Evolutionary conservation across 768 basidiomycete species (phyloP).

Genomic region (Wakefieldia striispora): DNA sequence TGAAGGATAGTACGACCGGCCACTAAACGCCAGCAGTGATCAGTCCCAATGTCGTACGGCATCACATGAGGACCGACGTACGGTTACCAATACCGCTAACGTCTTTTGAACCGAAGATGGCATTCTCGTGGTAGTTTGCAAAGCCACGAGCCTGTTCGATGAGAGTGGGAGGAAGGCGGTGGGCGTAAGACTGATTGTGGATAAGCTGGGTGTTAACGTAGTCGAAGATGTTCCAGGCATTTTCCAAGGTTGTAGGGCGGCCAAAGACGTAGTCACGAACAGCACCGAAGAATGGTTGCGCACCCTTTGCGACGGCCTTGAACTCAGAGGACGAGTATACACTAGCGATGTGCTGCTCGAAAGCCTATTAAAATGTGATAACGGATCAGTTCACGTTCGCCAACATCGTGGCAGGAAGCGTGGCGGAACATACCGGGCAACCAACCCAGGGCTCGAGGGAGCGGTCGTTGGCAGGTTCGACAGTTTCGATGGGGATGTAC

Average conservation of each 20-base stretch:
- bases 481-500: slow-evolving; percentile 87
- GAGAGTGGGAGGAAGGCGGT: slow-evolving; percentile 76
- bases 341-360: slow-evolving; percentile 58
- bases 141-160: slow-evolving; percentile 70
- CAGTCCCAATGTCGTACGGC: neutral
- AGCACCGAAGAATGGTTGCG: slow-evolving; percentile 62
- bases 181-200: slow-evolving; percentile 81
- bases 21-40: slow-evolving; percentile 43
- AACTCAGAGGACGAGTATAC: slow-evolving; percentile 66
- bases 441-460: slow-evolving; percentile 79
- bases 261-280: slow-evolving; percentile 73
- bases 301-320: slow-evolving; percentile 55
- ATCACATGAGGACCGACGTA: slow-evolving; percentile 37
- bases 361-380: slow-evolving; percentile 41
- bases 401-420: neutral
- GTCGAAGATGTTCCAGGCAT: slow-evolving; percentile 79
- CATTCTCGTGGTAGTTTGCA: slow-evolving; percentile 79
- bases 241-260: slow-evolving; percentile 62
- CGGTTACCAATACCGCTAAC: slow-evolving; percentile 76
- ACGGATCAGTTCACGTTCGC: slow-evolving; percentile 11
- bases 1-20: slow-evolving; percentile 79
- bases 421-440: slow-evolving; percentile 44
- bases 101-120: slow-evolving; percentile 62
- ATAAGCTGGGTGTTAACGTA: slow-evolving; percentile 71
- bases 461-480: slow-evolving; percentile 79